Evolutionary conservation across 169 alveolate genomes (phyloP).

Genomic region (Babesia divergens): DNA sequence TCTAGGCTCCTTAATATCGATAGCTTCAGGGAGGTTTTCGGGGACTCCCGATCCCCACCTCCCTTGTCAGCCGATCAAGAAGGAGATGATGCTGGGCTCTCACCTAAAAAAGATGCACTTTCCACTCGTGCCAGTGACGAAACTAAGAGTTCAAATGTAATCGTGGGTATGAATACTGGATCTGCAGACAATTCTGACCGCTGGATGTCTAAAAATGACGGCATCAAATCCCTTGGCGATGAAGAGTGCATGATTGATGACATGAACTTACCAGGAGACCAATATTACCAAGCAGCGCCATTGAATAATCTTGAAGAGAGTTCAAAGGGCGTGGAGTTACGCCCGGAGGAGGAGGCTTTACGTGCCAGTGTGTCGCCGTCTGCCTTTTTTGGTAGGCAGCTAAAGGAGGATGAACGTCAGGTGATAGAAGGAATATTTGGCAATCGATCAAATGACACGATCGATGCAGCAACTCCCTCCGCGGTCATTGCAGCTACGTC

Average conservation of each 20-base stretch:
- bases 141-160: not conserved
- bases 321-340: not conserved
- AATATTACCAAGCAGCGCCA: constrained; percentile 28
- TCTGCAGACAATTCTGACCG: not conserved
- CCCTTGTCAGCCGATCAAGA: not conserved
- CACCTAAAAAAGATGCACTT: not conserved
- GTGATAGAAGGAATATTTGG: constrained; percentile 17
- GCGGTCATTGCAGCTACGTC: constrained; percentile 57
- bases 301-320: not conserved
- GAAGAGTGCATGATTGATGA: constrained; percentile 35
- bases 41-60: not conserved
- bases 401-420: not conserved
- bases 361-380: constrained; percentile 29
- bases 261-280: constrained; percentile 43
- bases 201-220: not conserved
- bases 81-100: not conserved
- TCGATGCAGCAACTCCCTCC: constrained; percentile 62
- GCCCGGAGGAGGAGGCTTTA: constrained; percentile 10
- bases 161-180: not conserved
- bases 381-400: not conserved
- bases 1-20: constrained; percentile 6
- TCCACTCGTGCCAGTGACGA: not conserved
- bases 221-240: not conserved
- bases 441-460: not conserved
- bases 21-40: not conserved